A percentile compares a stretch with the other conserved stretches of the same genome.
Evolutionary conservation across 2,329 filamentous ascomycete species (phyloP).

Genomic region (Zymoseptoria brevis): DNA sequence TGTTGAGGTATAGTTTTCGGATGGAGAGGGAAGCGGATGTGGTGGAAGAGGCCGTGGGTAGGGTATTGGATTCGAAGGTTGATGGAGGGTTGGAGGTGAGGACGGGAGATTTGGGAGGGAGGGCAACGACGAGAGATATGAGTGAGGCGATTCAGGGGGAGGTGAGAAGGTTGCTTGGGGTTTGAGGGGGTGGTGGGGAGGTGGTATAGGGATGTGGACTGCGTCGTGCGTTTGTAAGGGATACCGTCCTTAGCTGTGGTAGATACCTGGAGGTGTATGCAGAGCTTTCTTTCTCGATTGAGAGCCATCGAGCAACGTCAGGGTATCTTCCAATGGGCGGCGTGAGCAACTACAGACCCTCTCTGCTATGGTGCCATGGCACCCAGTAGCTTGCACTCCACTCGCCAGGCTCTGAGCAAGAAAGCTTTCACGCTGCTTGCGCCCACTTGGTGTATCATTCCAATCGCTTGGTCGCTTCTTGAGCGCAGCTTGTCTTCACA

Average conservation of each 20-base stretch:
- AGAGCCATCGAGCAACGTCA: neutral
- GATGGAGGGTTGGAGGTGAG: conserved; percentile 44
- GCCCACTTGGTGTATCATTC: neutral
- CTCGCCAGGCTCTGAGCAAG: neutral
- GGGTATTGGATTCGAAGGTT: conserved; percentile 47
- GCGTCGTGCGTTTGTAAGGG: neutral
- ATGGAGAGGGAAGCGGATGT: conserved; percentile 31
- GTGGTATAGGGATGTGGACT: neutral
- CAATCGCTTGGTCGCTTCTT: neutral
- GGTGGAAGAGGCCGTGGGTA: conserved; percentile 45
- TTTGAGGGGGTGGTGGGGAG: neutral
- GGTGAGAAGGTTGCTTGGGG: conserved; percentile 19
- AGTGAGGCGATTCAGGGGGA: conserved; percentile 33
- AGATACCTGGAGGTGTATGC: neutral
- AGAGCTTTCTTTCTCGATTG: neutral
- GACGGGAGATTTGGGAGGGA: conserved; percentile 49
- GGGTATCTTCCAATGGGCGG: neutral
- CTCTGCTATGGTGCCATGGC: neutral
- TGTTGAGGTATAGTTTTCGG: conserved; percentile 30
- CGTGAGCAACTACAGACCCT: neutral
- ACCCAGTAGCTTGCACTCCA: neutral
- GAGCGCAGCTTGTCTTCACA: neutral
- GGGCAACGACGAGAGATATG: conserved; percentile 35
- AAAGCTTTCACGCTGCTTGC: neutral
- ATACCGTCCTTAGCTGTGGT: neutral